phyloP scores from a whole-genome alignment of 352 stramenopile genomes.

The Phytophthora syringae region DNA sequence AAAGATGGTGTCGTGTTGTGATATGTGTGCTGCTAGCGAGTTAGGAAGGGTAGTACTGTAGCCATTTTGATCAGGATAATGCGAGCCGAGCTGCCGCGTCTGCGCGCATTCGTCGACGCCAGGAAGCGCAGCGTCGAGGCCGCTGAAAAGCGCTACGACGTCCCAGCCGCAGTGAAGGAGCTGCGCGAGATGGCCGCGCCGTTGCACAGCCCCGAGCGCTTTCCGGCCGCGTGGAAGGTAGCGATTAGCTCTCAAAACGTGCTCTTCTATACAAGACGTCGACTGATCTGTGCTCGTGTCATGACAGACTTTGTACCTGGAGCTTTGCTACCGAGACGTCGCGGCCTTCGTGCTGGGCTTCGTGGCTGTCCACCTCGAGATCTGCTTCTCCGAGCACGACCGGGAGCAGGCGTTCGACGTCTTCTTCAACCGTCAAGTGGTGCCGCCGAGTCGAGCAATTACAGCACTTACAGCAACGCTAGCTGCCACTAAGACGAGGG shows the following conservation, averaged over 20 bases:
- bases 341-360: conserved; percentile 59
- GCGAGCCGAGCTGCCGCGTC: conserved; percentile 1
- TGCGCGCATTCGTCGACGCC: conserved; percentile 58
- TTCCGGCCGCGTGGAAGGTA: conserved; percentile 60
- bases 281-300: neutral
- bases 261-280: neutral
- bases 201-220: conserved; percentile 35
- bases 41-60: too few species aligned
- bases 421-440: conserved; percentile 54
- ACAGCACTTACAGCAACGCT: conserved; percentile 47
- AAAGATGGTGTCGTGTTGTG: too few species aligned
- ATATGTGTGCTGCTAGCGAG: too few species aligned
- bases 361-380: conserved; percentile 56
- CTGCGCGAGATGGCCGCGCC: conserved; percentile 50
- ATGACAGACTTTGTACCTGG: conserved; percentile 55
- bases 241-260: neutral
- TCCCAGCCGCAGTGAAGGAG: conserved; percentile 31
- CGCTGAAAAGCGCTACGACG: conserved; percentile 59
- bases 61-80: neutral
- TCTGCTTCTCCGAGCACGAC: conserved; percentile 52
- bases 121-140: conserved; percentile 52
- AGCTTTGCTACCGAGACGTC: conserved; percentile 65
- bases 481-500: conserved; percentile 20
- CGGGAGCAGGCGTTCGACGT: conserved; percentile 54
- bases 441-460: conserved; percentile 46